phyloP scores from a whole-genome alignment of 495 filamentous ascomycete genomes.

The Penicillium tannophilum region DNA sequence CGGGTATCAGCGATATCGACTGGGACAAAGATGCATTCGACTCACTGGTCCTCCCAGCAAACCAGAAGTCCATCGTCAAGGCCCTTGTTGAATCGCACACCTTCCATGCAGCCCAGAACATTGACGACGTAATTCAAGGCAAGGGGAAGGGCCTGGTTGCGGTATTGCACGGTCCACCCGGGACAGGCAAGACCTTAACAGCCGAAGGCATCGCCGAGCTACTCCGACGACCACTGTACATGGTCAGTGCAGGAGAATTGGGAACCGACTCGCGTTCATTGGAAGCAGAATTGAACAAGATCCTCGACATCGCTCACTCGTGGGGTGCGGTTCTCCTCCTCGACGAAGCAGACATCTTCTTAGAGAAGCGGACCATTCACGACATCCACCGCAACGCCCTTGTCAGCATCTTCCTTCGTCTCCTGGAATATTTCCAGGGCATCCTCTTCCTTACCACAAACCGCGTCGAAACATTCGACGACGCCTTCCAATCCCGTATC shows the following conservation, averaged over 20 bases:
- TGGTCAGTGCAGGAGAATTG: constrained; percentile 79
- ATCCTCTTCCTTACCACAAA: constrained; percentile 84
- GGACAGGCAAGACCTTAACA: constrained; percentile 87
- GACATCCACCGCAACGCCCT: constrained; percentile 78
- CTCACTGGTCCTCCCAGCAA: constrained; percentile 71
- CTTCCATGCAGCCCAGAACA: constrained; percentile 78
- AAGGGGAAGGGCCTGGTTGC: constrained; percentile 76
- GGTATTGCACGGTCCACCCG: constrained; percentile 80
- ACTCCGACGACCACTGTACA: constrained; percentile 80
- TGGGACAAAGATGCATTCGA: constrained; percentile 85
- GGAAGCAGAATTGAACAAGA: constrained; percentile 78
- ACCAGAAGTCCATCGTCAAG: constrained; percentile 79
- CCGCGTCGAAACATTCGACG: constrained; percentile 72
- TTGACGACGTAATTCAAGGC: constrained; percentile 81
- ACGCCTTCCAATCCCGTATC: constrained; percentile 68
- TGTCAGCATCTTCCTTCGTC: constrained; percentile 72
- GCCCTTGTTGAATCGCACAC: constrained; percentile 80
- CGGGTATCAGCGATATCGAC: constrained; percentile 75
- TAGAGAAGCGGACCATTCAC: constrained; percentile 69
- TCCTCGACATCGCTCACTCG: constrained; percentile 82
- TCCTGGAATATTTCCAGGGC: constrained; percentile 77
- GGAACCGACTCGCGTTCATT: constrained; percentile 78
- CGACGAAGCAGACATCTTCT: constrained; percentile 79
- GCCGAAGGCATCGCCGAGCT: constrained; percentile 86
- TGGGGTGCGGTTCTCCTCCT: constrained; percentile 83